A percentile compares a stretch with the other conserved stretches of the same genome.
phyloP scores from a whole-genome alignment of 2,329 filamentous ascomycete species.

The Trichoderma harzianum region DNA sequence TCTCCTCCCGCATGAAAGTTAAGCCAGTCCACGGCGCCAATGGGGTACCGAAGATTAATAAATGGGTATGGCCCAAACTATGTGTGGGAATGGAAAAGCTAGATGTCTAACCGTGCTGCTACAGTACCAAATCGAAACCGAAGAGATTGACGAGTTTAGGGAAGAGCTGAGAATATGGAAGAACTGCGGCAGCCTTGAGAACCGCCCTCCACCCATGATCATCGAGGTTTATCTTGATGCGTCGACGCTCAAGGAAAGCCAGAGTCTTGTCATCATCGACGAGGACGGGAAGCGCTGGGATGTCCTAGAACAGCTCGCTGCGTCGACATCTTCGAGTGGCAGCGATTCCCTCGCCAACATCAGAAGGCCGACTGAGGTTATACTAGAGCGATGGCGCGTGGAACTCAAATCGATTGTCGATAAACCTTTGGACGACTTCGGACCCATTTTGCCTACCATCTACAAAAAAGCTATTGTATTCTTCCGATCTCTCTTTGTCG shows the following conservation, averaged over 20 bases:
- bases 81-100: background rate
- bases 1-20: slow-evolving; percentile 75
- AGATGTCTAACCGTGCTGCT: slow-evolving; percentile 12
- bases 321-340: slow-evolving; percentile 53
- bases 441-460: slow-evolving; percentile 69
- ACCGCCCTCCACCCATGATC: slow-evolving; percentile 75
- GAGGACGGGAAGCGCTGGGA: slow-evolving; percentile 91
- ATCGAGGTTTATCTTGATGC: slow-evolving; percentile 89
- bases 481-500: slow-evolving; percentile 83
- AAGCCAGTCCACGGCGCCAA: slow-evolving; percentile 44
- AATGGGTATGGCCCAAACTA: slow-evolving; percentile 65
- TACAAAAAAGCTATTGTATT: slow-evolving; percentile 98
- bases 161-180: slow-evolving; percentile 83
- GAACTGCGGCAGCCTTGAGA: slow-evolving; percentile 70
- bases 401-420: slow-evolving; percentile 60
- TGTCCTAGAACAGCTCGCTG: slow-evolving; percentile 76
- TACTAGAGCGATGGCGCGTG: slow-evolving; percentile 88
- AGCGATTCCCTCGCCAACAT: slow-evolving; percentile 40
- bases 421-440: slow-evolving; percentile 57
- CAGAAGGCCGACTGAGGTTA: slow-evolving; percentile 64
- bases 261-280: slow-evolving; percentile 84
- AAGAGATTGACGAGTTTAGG: slow-evolving; percentile 84
- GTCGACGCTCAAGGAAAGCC: slow-evolving; percentile 72
- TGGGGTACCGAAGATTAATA: slow-evolving; percentile 64
- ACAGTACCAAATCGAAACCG: slow-evolving; percentile 92